Base-by-base conservation (phyloP, 2,329 filamentous ascomycete genomes). In the Cercospora sp. region DNA sequence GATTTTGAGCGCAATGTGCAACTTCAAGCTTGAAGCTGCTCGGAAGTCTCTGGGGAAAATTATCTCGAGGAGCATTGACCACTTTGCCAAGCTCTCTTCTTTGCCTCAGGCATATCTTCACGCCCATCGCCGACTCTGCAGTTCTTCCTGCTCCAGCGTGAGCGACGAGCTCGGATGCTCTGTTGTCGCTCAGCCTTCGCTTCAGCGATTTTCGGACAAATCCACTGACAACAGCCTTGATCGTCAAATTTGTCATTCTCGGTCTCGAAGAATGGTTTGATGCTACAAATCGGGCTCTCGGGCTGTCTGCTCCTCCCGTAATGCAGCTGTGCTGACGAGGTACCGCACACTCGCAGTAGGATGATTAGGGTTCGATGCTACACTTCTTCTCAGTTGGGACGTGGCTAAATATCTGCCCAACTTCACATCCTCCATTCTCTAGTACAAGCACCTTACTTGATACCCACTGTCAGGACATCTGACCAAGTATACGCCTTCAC, bases 1-100 rank as follows among this genome's bases (percentile, higher is more conserved):
- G 63, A 53, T 68, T 68, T 68, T 48, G 45, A 57, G 51, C 65
- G 53, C 53, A 60, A 65, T 64, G 42, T 65, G 53, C 62, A 55
- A 64, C 59, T 59, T 51, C 12, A 58, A 31, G 18, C 40, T 42
- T 36, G 57, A 6, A 59, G 55, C 55, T 55, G 23, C 20, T 26
- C 20, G 48, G 20, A 65, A 55, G 30, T 55, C 18, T 23, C 42
- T 30, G 31, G 18, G 58, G 26, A 63, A 33, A 63, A 53, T 31
- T 53, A 55, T 55, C 51, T 63, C 61, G 45, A 63, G 18, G 16
- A 51, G 40, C 45, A 55, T 31, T 26, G 28, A 26, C 23, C 16
- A 28, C 40, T 33, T 31, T 28, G 59, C 59, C 59, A 61, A 61
- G 59, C 12, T 26, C 12, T 26, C 5, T n/a, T 18, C 7, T 23